These are phyloP conservation scores for Pythium apleroticum DNA, from an alignment of 352 stramenopile genomes.

Conservation along the genomic window DNA sequence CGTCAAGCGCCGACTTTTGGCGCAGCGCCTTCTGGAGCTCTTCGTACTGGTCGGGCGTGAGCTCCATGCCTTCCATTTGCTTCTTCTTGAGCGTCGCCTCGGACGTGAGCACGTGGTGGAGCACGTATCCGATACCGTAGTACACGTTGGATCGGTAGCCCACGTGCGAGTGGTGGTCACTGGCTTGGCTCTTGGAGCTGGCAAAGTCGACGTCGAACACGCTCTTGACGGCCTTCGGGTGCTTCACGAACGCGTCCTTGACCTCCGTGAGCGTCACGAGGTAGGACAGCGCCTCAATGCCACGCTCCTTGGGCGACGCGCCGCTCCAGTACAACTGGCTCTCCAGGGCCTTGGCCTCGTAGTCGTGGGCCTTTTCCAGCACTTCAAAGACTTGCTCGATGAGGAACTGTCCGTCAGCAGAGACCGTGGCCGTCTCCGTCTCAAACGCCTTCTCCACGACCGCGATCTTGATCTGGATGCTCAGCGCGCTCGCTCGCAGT, in stretches of 20 bases:
- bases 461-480: constrained; percentile 81
- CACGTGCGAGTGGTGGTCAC: constrained; percentile 36
- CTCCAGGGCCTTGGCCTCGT: constrained; percentile 41
- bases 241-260: constrained; percentile 76
- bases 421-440: constrained; percentile 34
- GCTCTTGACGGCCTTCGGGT: constrained; percentile 53
- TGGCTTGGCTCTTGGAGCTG: constrained; percentile 25
- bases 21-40: constrained; percentile 94
- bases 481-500: constrained; percentile 69
- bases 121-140: constrained; percentile 94
- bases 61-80: constrained; percentile 95
- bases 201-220: constrained; percentile 73
- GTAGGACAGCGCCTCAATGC: constrained; percentile 82
- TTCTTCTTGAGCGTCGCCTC: constrained; percentile 94
- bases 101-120: constrained; percentile 93
- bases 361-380: constrained; percentile 55
- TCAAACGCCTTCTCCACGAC: constrained; percentile 85
- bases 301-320: constrained; percentile 77
- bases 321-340: constrained; percentile 63
- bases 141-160: constrained; percentile 84
- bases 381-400: constrained; percentile 76
- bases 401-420: constrained; percentile 53
- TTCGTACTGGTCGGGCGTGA: constrained; percentile 97
- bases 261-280: constrained; percentile 81
- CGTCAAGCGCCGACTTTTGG: constrained; percentile 93